These are phyloP conservation scores for Phytophthora nicotianae DNA, from an alignment of 352 stramenopile genomes.

Conservation along the genomic window DNA sequence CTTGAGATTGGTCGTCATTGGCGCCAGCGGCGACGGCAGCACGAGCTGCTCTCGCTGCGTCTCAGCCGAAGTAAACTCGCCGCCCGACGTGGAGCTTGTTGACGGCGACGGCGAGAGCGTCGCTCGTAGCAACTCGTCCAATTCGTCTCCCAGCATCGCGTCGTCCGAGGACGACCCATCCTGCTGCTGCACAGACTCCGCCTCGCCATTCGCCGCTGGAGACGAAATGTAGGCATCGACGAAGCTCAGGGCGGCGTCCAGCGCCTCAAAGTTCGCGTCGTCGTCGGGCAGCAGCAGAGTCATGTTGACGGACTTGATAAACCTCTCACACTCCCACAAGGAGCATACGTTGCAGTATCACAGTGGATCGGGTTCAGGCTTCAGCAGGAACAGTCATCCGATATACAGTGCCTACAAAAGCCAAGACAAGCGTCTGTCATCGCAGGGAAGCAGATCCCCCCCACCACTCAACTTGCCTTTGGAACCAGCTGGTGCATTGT, in stretches of 20 bases:
- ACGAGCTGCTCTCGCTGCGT: background rate
- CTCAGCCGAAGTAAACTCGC: background rate
- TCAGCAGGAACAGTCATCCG: conserved; percentile 3
- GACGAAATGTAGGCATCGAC: conserved; percentile 24
- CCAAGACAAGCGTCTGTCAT: conserved; percentile 1
- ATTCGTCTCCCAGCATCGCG: conserved; percentile 14
- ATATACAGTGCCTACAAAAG: conserved; percentile 1
- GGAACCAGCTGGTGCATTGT: conserved; percentile 8
- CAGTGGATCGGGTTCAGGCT: conserved; percentile 5
- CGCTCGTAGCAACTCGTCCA: conserved; percentile 25
- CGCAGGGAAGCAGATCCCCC: conserved; percentile 1
- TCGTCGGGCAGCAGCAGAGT: conserved; percentile 30
- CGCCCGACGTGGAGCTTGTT: conserved; percentile 10
- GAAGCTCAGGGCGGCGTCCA: conserved; percentile 35
- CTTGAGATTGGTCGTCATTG: conserved; percentile 11
- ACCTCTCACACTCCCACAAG: no score
- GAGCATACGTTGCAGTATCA: no score
- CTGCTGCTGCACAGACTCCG: conserved; percentile 6
- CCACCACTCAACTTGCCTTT: conserved; percentile 8
- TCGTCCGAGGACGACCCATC: conserved; percentile 14
- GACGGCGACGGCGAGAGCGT: conserved; percentile 14
- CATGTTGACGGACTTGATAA: conserved; percentile 6
- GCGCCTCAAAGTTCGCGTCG: conserved; percentile 20
- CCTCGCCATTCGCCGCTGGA: background rate
- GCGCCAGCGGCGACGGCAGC: conserved; percentile 25